Conservation (phyloP, 2,329 filamentous ascomycete species). For the Arthrobotrys musiformis region DNA sequence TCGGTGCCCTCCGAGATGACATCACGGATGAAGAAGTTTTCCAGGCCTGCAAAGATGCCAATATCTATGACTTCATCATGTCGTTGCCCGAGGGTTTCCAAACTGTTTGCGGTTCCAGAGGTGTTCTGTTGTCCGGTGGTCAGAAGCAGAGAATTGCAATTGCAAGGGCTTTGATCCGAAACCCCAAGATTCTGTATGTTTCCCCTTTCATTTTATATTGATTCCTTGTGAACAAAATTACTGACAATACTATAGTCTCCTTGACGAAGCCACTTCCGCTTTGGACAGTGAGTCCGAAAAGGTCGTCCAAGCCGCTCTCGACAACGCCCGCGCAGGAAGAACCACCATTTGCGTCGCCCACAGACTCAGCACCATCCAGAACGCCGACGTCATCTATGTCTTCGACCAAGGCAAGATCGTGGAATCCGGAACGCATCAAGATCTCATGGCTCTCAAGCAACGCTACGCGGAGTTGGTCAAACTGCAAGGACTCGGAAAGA, state of each 20-base stretch:
- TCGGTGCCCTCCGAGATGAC: conserved; percentile 75
- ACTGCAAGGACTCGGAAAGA: conserved; percentile 78
- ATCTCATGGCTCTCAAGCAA: conserved; percentile 76
- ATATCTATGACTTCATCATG: conserved; percentile 88
- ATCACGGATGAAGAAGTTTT: conserved; percentile 78
- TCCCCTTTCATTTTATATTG: conserved; percentile 73
- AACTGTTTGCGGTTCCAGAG: conserved; percentile 87
- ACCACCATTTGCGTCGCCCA: conserved; percentile 97
- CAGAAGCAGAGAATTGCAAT: conserved; percentile 97
- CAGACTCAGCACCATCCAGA: conserved; percentile 87
- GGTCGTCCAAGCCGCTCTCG: conserved; percentile 81
- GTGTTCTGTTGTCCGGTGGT: conserved; percentile 83
- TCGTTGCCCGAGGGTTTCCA: conserved; percentile 75
- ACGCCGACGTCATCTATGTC: conserved; percentile 95
- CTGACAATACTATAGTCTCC: conserved; percentile 64
- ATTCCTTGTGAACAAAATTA: conserved; percentile 62
- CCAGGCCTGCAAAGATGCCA: conserved; percentile 85
- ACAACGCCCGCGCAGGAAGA: conserved; percentile 78
- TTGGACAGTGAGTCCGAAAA: conserved; percentile 81
- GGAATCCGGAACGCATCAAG: conserved; percentile 81
- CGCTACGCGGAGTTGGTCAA: conserved; percentile 83
- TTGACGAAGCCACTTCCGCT: conserved; percentile 72
- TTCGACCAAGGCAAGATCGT: conserved; percentile 89
- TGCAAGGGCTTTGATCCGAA: conserved; percentile 86
- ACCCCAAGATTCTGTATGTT: conserved; percentile 78